Base-by-base conservation (phyloP, 352 stramenopile species). In the Globisporangium cylindrosporum region DNA sequence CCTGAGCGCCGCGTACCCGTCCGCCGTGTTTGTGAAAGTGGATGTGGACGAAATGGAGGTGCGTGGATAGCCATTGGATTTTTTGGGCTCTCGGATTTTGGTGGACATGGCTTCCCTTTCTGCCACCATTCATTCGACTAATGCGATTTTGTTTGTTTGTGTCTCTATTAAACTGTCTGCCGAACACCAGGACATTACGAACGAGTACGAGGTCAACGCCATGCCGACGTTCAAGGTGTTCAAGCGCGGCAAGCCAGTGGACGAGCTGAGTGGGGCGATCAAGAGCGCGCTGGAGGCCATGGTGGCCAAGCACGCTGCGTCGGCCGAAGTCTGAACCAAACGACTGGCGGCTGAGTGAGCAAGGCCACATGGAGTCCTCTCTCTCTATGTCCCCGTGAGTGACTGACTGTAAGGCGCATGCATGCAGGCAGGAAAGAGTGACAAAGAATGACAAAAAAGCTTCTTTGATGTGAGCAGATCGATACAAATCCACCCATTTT, bases 141-240 rank as follows among this genome's bases (percentile, higher is more conserved):
- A 59, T 32, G 29, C 1, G 25, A 32, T 34, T n/a, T 8, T 34
- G 12, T 54, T 3, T 12, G 20, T 14, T 18, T 48, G 29, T 1
- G 5, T 46, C 25, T 38, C 8, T 38, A 38, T 38, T 38, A 38
- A 38, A n/a, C 59, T 46, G 20, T 46, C 38, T 46, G 38, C 12
- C 38, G 12, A 32, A 15, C 8, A 34, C 56, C 43, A 94, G 65
- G 79, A 83, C n/a, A 73, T 96, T 51, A 80, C 84, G 20, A 73
- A 81, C 54, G 67, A 73, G 41, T 91, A 80, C 66, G 82, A 85
- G 6, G 88, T 98, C 56, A 78, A 75, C 34, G 82, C 86, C 36
- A 94, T 98, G 86, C 95, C 94, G 12, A 98, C 91, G 25, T 98
- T 98, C 74, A 93, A 98, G 69, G 86, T 98, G 59, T 98, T 90